These are phyloP conservation scores for Durotheca rogersii DNA, from an alignment of 495 filamentous ascomycete species.

Conservation along the genomic window DNA sequence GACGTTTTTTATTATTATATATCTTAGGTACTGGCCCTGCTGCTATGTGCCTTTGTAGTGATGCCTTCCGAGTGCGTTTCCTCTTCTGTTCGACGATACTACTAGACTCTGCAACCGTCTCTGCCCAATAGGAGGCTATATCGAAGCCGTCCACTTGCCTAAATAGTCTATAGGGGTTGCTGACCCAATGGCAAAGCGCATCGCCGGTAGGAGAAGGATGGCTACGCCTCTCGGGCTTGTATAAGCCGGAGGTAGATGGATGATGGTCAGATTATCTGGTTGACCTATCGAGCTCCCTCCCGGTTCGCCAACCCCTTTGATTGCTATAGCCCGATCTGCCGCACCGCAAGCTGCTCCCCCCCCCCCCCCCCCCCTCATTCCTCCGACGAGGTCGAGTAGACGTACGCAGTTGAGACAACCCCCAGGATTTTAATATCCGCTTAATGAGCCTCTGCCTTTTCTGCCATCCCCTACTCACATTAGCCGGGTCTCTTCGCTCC, in stretches of 20 bases:
- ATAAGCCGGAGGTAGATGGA: too few species aligned
- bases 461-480: conserved; percentile 18
- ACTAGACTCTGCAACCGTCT: background rate
- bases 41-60: too few species aligned
- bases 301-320: background rate
- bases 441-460: conserved; percentile 26
- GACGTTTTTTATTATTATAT: too few species aligned
- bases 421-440: conserved; percentile 30
- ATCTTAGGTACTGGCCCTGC: too few species aligned
- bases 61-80: too few species aligned
- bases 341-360: conserved; percentile 5
- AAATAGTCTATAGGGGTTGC: conserved; percentile 3
- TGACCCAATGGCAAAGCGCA: too few species aligned
- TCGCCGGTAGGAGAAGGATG: too few species aligned
- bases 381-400: conserved; percentile 1
- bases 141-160: background rate
- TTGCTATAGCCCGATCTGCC: conserved; percentile 7
- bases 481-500: conserved; percentile 21
- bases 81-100: background rate
- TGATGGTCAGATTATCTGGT: too few species aligned
- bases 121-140: background rate
- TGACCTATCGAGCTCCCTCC: background rate
- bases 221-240: too few species aligned
- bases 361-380: background rate
- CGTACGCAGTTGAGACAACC: conserved; percentile 19